Evolutionary conservation across 2,329 filamentous ascomycete genomes (phyloP), one percentile per base, ranked within the genome.

Genomic region (Botryotinia calthae): DNA sequence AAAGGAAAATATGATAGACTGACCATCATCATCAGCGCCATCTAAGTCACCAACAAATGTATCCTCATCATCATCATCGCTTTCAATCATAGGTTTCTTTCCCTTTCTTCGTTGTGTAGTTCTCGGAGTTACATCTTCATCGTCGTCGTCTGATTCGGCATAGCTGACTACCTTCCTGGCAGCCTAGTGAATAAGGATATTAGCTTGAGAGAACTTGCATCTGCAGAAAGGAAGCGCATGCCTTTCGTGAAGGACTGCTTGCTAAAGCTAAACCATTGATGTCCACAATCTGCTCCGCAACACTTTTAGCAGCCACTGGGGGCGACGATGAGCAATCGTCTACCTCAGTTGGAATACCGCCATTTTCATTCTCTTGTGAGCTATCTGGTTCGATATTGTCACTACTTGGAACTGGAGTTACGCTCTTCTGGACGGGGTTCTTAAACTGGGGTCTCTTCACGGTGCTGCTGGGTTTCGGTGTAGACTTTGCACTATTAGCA

Each of bases 211-310:
- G 10, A 9, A 46, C 44, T 6, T 9, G 28, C 6, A 64, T 25
- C 40, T 61, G 54, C 65, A 44, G 22, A 44, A 65, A 31, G 56
- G 37, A 58, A 54, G 12, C 40, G 58, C 83, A 75, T 85, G 94
- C 94, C 87, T 94, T 94, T 79, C 94, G 89, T 25, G 91, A 90
- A 1, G 95, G 94, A 79, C 94, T 97, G 80, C 90, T 92, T 5
- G 84, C 85, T 64, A 84, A 79, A 48, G 77, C 79, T 64, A 83
- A 82, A 70, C 83, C 80, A 79, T 83, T 82, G 25, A 82, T 77
- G 72, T 79, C 78, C 78, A 84, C 80, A 81, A 83, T 78, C 83
- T 86, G 82, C 78, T 84, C 79, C 70, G 79, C 70, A 48, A 78
- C 56, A 67, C 76, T 79, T 74, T 87, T 82, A 86, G 85, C 82